Conservation (phyloP, 192 early-diverging fungal species). For the Coemansia sp. region DNA sequence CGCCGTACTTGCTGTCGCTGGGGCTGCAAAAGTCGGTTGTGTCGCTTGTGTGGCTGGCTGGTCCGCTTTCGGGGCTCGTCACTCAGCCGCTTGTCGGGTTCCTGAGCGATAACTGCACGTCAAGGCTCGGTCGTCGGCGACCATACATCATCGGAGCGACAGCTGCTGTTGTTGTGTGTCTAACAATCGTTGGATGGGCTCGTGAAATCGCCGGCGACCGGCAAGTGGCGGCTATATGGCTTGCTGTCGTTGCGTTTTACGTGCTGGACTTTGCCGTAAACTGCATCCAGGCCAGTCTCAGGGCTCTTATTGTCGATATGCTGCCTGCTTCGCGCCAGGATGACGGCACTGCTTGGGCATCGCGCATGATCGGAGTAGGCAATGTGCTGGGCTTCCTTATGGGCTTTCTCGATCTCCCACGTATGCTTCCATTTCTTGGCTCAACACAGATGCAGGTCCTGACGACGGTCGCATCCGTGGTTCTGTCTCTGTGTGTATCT, state of each 20-base stretch:
- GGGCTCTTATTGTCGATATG: slow-evolving; percentile 86
- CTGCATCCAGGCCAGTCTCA: slow-evolving; percentile 78
- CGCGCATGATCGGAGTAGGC: slow-evolving; percentile 81
- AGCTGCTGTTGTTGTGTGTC: slow-evolving; percentile 64
- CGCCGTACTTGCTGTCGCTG: slow-evolving; percentile 83
- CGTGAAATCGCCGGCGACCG: slow-evolving; percentile 62
- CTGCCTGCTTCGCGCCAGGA: slow-evolving; percentile 81
- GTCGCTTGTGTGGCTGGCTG: slow-evolving; percentile 94
- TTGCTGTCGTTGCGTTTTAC: slow-evolving; percentile 85
- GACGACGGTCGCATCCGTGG: slow-evolving; percentile 69
- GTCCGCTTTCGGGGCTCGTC: slow-evolving; percentile 79
- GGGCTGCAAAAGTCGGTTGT: slow-evolving; percentile 79
- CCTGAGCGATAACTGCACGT: slow-evolving; percentile 77
- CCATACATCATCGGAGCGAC: slow-evolving; percentile 82
- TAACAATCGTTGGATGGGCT: slow-evolving; percentile 75
- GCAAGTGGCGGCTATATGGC: slow-evolving; percentile 55
- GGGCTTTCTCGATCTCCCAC: slow-evolving; percentile 78
- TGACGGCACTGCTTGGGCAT: slow-evolving; percentile 80
- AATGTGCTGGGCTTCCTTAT: slow-evolving; percentile 86
- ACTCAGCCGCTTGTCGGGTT: slow-evolving; percentile 85
- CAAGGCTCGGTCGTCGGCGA: slow-evolving; percentile 73
- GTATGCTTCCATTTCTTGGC: slow-evolving; percentile 68
- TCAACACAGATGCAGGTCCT: slow-evolving; percentile 80
- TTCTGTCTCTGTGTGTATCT: slow-evolving; percentile 60
- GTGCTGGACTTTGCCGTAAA: slow-evolving; percentile 94